Conservation (phyloP, 2,329 filamentous ascomycete genomes). For the Penicillium sp. region DNA sequence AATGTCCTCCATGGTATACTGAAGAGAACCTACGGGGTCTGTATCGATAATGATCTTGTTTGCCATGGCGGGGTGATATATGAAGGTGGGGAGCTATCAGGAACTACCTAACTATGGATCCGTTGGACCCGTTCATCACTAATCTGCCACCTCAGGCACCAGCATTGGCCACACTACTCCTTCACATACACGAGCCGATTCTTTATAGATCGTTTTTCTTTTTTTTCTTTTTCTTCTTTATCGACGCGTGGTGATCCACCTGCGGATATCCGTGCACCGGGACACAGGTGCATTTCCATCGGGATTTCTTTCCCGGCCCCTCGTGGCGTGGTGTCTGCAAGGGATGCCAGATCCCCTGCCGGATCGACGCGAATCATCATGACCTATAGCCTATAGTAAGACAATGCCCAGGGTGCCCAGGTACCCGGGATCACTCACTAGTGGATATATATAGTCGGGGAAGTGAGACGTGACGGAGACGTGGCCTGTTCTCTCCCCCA, state of each 20-base stretch:
- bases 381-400: background rate
- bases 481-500: slow-evolving; percentile 23
- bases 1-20: background rate
- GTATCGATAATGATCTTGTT: slow-evolving; percentile 92
- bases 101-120: too few relatives aligned
- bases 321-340: slow-evolving; percentile 21
- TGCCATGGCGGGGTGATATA: slow-evolving; percentile 48
- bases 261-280: background rate
- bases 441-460: background rate
- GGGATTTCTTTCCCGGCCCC: slow-evolving; percentile 11
- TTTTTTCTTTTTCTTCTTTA: background rate
- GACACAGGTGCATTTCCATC: background rate
- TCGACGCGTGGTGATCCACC: background rate
- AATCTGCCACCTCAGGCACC: slow-evolving; percentile 10
- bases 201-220: background rate
- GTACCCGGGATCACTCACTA: slow-evolving; percentile 1
- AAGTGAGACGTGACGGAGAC: slow-evolving; percentile 19
- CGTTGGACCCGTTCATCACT: background rate
- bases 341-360: slow-evolving; percentile 18
- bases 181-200: background rate
- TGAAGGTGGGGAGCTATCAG: slow-evolving; percentile 4
- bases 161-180: background rate
- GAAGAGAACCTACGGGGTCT: slow-evolving; percentile 64
- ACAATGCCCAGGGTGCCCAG: slow-evolving; percentile 2
- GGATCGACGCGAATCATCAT: slow-evolving; percentile 15